Evolutionary conservation across 2,329 filamentous ascomycete genomes (phyloP).

Genomic region (Phialophora tarda): DNA sequence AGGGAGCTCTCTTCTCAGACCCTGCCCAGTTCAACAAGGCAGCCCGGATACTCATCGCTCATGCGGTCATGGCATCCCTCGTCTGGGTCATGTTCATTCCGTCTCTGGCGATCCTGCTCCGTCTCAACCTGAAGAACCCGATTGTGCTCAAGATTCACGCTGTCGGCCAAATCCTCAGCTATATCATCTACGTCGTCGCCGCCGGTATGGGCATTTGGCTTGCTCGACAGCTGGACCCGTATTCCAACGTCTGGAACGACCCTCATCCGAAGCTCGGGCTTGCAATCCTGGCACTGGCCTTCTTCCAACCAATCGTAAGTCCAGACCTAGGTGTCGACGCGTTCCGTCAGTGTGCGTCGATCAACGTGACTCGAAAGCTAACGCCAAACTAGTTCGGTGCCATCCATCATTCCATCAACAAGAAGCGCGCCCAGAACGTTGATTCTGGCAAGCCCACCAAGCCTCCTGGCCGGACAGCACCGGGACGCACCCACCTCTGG

Average conservation of each 20-base stretch:
- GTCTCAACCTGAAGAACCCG: slow-evolving; percentile 36
- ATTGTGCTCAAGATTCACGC: slow-evolving; percentile 40
- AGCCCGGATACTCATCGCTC: slow-evolving; percentile 36
- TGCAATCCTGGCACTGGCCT: slow-evolving; percentile 41
- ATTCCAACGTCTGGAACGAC: slow-evolving; percentile 37
- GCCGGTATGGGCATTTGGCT: slow-evolving; percentile 43
- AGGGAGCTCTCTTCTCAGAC: slow-evolving; percentile 22
- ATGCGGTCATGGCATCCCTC: slow-evolving; percentile 41
- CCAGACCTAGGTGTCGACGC: not conserved
- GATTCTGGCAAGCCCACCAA: slow-evolving; percentile 29
- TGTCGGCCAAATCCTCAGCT: slow-evolving; percentile 41
- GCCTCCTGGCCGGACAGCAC: slow-evolving; percentile 33
- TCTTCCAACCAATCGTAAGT: slow-evolving; percentile 41
- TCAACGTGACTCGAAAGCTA: not conserved
- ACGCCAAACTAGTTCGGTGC: slow-evolving; percentile 35
- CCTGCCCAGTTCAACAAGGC: slow-evolving; percentile 25
- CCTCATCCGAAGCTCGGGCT: slow-evolving; percentile 43
- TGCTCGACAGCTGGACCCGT: slow-evolving; percentile 38
- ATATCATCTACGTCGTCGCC: slow-evolving; percentile 42
- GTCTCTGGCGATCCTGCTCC: slow-evolving; percentile 39
- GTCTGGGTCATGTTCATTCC: slow-evolving; percentile 43
- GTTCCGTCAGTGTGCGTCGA: not conserved
- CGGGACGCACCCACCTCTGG: slow-evolving; percentile 57
- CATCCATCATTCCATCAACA: slow-evolving; percentile 42
- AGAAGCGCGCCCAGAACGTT: slow-evolving; percentile 29